Evolutionary conservation across 306 rosid species (phyloP).

Genomic region (Trifolium subterraneum): DNA sequence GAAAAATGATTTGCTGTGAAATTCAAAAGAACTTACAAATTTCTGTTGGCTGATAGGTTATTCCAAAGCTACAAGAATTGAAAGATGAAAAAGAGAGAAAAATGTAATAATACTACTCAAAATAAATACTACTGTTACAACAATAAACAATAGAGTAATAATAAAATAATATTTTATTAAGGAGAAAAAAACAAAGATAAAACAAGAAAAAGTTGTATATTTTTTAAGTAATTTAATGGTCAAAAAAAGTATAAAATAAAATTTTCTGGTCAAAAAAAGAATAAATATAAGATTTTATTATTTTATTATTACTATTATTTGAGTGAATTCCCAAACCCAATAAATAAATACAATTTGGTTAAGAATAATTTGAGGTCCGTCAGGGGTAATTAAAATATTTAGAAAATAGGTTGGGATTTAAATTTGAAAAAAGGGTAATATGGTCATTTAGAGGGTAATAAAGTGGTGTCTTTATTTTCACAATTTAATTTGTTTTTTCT

Average conservation of each 20-base stretch:
- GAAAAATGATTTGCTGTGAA: slow-evolving; percentile 44
- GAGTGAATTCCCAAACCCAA: slow-evolving; percentile 64
- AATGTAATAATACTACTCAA: slow-evolving; percentile 33
- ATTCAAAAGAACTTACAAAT: slow-evolving; percentile 57
- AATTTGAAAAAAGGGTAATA: slow-evolving; percentile 44
- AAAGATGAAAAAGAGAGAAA: slow-evolving; percentile 48
- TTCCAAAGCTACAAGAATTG: slow-evolving; percentile 65
- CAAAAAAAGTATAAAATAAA: not conserved
- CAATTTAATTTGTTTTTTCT: slow-evolving; percentile 52
- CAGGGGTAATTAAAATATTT: slow-evolving; percentile 50
- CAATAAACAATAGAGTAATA: slow-evolving; percentile 26
- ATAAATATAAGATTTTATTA: slow-evolving; percentile 20
- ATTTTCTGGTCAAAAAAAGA: not conserved
- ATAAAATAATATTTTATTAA: slow-evolving; percentile 32
- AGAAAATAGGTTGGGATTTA: not conserved
- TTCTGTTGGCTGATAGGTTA: slow-evolving; percentile 57
- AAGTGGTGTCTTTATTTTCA: slow-evolving; percentile 44
- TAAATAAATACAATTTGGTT: slow-evolving; percentile 78
- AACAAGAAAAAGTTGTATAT: slow-evolving; percentile 35
- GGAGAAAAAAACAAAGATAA: slow-evolving; percentile 47
- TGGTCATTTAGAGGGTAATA: slow-evolving; percentile 49
- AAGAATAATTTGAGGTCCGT: slow-evolving; percentile 75
- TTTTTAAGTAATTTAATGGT: slow-evolving; percentile 1
- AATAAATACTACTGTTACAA: slow-evolving; percentile 49
- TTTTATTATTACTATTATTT: slow-evolving; percentile 21